phyloP scores from a whole-genome alignment of 768 basidiomycete species.

The Leucocoprinus birnbaumii region DNA sequence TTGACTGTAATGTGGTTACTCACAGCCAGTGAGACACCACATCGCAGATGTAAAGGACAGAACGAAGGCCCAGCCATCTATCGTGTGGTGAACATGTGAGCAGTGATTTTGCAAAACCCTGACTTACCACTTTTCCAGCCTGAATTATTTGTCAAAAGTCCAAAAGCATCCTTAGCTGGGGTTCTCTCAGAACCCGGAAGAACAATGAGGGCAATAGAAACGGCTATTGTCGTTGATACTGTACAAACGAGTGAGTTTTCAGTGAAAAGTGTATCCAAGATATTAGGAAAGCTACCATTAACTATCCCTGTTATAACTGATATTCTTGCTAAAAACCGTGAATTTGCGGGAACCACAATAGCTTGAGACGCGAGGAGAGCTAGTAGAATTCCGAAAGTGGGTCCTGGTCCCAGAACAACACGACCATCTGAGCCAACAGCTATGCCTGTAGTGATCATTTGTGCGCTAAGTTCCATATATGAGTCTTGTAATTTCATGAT shows the following conservation, averaged over 20 bases:
- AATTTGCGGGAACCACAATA: conserved; percentile 57
- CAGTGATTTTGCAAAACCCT: not conserved
- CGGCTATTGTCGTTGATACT: conserved; percentile 59
- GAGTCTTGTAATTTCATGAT: not conserved
- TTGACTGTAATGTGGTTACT: conserved; percentile 17
- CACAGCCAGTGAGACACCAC: conserved; percentile 67
- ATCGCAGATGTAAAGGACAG: conserved; percentile 60
- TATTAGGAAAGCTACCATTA: conserved; percentile 36
- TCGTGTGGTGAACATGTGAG: not conserved
- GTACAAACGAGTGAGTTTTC: not conserved
- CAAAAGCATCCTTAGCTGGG: conserved; percentile 56
- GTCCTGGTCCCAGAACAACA: conserved; percentile 38
- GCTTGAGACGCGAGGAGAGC: conserved; percentile 54
- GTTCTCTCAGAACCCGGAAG: conserved; percentile 44
- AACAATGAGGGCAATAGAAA: conserved; percentile 49
- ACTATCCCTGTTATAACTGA: conserved; percentile 55
- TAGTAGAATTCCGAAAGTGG: conserved; percentile 57
- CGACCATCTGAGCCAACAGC: conserved; percentile 50
- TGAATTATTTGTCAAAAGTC: conserved; percentile 57
- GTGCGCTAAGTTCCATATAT: conserved; percentile 33
- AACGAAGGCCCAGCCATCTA: conserved; percentile 63
- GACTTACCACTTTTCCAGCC: conserved; percentile 52
- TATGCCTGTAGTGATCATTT: conserved; percentile 64
- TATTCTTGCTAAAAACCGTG: conserved; percentile 50
- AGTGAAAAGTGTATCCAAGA: not conserved